Conservation (phyloP, 1,284 basidiomycete genomes). For the Coniferiporia sulphurascens region DNA sequence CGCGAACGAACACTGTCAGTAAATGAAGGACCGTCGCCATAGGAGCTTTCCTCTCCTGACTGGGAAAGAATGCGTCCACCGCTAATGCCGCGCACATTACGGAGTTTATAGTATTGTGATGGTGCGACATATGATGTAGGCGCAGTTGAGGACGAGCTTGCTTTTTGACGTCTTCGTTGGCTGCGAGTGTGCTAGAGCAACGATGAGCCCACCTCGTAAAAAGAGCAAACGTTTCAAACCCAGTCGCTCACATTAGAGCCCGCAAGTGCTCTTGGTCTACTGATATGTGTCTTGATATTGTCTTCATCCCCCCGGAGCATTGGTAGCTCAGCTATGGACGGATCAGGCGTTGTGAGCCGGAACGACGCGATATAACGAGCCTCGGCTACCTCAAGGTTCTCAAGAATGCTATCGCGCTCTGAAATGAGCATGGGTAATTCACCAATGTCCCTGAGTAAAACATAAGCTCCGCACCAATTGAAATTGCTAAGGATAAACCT, state of each 20-base stretch:
- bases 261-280: conserved; percentile 56
- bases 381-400: conserved; percentile 75
- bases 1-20: conserved; percentile 57
- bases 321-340: conserved; percentile 42
- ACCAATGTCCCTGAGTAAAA: conserved; percentile 52
- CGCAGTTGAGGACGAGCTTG: conserved; percentile 59
- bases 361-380: conserved; percentile 74
- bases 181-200: conserved; percentile 29
- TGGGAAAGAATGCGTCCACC: conserved; percentile 46
- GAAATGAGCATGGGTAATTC: conserved; percentile 61
- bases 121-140: conserved; percentile 76
- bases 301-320: conserved; percentile 29
- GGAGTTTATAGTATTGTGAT: conserved; percentile 69
- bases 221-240: neutral
- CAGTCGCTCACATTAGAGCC: conserved; percentile 22
- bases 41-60: conserved; percentile 30
- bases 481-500: conserved; percentile 23
- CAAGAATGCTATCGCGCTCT: conserved; percentile 66
- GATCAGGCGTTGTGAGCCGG: conserved; percentile 63
- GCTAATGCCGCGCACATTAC: conserved; percentile 53
- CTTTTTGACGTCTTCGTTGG: conserved; percentile 45
- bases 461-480: conserved; percentile 6
- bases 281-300: conserved; percentile 49
- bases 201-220: neutral
- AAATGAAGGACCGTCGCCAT: conserved; percentile 34